Conservation (phyloP, 768 basidiomycete genomes). For the Boletus rufocinnamomeus region DNA sequence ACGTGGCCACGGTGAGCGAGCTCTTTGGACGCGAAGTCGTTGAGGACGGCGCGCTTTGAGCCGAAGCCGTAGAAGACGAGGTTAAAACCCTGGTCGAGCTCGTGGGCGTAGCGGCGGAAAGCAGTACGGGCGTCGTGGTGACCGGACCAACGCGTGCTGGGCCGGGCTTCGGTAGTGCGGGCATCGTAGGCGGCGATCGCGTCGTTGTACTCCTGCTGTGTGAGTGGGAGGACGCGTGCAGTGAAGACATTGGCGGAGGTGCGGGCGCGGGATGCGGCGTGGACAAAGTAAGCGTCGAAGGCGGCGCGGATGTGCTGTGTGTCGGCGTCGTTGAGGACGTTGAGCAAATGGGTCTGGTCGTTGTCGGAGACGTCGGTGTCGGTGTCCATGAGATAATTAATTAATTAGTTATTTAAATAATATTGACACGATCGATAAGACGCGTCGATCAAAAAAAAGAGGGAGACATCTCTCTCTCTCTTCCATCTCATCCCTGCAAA, state of each 20-base stretch:
- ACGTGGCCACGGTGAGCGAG: slow-evolving; percentile 68
- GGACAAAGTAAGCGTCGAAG: slow-evolving; percentile 86
- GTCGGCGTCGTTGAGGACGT: slow-evolving; percentile 11
- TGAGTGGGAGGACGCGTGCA: slow-evolving; percentile 66
- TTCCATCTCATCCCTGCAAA: slow-evolving; percentile 31
- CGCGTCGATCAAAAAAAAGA: slow-evolving; percentile 27
- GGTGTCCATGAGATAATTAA: slow-evolving; percentile 29
- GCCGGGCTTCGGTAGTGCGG: slow-evolving; percentile 8
- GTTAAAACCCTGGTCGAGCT: slow-evolving; percentile 85
- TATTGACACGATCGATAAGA: slow-evolving; percentile 34
- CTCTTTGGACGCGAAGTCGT: slow-evolving; percentile 64
- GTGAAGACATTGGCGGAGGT: slow-evolving; percentile 86
- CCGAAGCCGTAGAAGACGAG: slow-evolving; percentile 88
- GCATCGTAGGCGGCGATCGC: slow-evolving; percentile 33
- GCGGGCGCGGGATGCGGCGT: slow-evolving; percentile 58
- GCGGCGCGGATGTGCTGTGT: slow-evolving; percentile 44
- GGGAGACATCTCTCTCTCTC: slow-evolving; percentile 10
- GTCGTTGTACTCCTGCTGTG: slow-evolving; percentile 57
- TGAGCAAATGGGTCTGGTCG: slow-evolving; percentile 23
- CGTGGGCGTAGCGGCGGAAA: slow-evolving; percentile 64
- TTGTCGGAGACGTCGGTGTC: slow-evolving; percentile 33
- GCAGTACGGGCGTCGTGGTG: slow-evolving; percentile 28
- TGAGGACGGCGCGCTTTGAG: slow-evolving; percentile 77
- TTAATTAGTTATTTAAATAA: slow-evolving; percentile 18
- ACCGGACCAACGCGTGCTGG: slow-evolving; percentile 26